Conservation (phyloP, 164 flowering plant genomes). For the Piper betle region DNA sequence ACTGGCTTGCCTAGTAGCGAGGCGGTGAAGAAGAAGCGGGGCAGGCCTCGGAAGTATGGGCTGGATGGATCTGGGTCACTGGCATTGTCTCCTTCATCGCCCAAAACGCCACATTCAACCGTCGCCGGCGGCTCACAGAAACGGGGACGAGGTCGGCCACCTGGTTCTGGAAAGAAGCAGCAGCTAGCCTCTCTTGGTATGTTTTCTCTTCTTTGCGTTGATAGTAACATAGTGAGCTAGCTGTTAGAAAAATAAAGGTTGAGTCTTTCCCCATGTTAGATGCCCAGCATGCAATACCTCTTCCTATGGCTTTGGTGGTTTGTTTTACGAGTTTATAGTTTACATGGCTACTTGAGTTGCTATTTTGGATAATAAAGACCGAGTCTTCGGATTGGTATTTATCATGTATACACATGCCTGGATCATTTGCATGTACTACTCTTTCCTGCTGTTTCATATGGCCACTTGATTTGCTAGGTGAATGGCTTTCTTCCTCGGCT, state of each 20-base stretch:
- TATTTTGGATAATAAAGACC: too few relatives aligned
- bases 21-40: conserved; percentile 61
- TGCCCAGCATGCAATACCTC: too few relatives aligned
- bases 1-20: conserved; percentile 23
- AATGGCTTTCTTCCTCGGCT: conserved; percentile 59
- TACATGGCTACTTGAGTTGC: too few relatives aligned
- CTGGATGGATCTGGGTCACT: conserved; percentile 52
- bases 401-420: too few relatives aligned
- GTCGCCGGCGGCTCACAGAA: conserved; percentile 27
- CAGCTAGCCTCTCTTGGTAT: conserved; percentile 67
- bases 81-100: conserved; percentile 40
- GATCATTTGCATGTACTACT: too few relatives aligned
- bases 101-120: conserved; percentile 19
- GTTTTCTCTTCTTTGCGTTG: background rate
- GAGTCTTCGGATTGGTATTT: too few relatives aligned
- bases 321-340: too few relatives aligned
- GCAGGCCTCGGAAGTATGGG: conserved; percentile 88
- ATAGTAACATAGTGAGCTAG: background rate
- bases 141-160: conserved; percentile 90
- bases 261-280: too few relatives aligned
- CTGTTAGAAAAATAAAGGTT: background rate
- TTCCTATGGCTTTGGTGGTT: too few relatives aligned
- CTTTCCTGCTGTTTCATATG: too few relatives aligned
- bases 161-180: conserved; percentile 75
- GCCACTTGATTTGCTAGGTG: conserved; percentile 35